phyloP scores from a whole-genome alignment of 345 rosid species.

The Lumnitzera racemosa region DNA sequence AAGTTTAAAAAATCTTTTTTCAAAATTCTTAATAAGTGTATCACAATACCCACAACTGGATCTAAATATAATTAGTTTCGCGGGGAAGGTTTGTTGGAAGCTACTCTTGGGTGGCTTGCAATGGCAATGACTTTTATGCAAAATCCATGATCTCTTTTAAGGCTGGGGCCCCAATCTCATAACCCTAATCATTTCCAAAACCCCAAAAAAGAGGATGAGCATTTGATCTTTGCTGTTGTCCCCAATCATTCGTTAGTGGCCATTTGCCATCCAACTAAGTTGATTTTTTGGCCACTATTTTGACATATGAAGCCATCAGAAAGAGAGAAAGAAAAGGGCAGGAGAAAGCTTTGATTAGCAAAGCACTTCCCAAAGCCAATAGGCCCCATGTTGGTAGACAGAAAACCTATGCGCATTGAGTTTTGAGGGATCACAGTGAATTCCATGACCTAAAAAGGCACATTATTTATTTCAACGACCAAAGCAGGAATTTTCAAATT shows the following conservation, averaged over 20 bases:
- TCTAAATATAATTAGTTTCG: no score
- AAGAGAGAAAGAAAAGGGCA: neutral
- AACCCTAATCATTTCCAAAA: slow-evolving; percentile 1
- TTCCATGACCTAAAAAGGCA: neutral
- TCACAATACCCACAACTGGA: no score
- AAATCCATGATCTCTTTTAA: slow-evolving; percentile 1
- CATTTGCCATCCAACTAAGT: neutral
- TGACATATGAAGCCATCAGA: slow-evolving; percentile 5
- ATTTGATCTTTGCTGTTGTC: neutral
- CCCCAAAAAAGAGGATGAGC: neutral
- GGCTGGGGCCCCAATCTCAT: slow-evolving; percentile 10
- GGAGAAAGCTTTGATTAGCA: neutral
- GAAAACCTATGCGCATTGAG: neutral
- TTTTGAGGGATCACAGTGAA: neutral
- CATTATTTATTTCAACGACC: neutral
- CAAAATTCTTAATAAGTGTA: no score
- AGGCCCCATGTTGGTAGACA: slow-evolving; percentile 1
- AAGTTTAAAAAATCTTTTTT: no score
- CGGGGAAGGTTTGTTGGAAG: no score
- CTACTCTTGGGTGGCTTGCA: neutral
- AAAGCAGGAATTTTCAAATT: no score
- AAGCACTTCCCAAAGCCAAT: neutral
- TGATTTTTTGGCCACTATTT: neutral
- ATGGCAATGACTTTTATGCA: slow-evolving; percentile 13
- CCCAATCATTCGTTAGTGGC: slow-evolving; percentile 4